Conservation (phyloP, 2,329 filamentous ascomycete genomes). For the Aspergillus carbonarius region DNA sequence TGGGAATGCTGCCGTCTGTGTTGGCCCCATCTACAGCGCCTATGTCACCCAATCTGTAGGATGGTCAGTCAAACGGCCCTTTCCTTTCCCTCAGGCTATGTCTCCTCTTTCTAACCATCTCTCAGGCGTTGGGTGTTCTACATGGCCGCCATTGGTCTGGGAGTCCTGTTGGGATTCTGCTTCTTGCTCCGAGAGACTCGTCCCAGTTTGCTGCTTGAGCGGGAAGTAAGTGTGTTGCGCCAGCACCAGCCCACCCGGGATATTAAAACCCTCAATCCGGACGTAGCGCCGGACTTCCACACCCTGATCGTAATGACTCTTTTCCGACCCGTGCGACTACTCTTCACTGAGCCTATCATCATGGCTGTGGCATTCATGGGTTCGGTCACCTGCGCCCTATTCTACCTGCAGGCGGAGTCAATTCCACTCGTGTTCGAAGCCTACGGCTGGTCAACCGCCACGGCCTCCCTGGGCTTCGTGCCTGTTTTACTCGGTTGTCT, state of each 20-base stretch:
- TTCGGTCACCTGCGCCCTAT: conserved; percentile 2
- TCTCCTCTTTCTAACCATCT: neutral
- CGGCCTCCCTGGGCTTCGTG: conserved; percentile 3
- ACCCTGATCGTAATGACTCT: neutral
- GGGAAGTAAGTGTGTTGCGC: neutral
- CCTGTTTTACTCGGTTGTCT: neutral
- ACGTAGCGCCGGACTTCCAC: neutral
- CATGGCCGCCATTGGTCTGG: neutral
- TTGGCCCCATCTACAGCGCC: conserved; percentile 8
- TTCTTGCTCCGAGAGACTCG: neutral
- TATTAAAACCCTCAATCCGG: neutral
- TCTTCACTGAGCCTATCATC: conserved; percentile 8
- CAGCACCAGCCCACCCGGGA: neutral
- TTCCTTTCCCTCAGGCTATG: neutral
- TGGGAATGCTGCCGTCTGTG: neutral
- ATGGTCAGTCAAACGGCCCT: neutral
- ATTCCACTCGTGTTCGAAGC: conserved; percentile 2
- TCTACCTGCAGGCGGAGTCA: conserved; percentile 10
- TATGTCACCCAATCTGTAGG: conserved; percentile 2
- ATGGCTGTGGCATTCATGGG: conserved; percentile 4
- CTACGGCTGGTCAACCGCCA: neutral
- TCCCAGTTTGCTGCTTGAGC: neutral
- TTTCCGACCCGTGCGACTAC: conserved; percentile 2
- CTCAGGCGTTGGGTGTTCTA: conserved; percentile 6
- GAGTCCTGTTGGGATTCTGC: neutral